Conservation (phyloP, 202 grass and related monocot genomes). For the Cymbopogon flexuosus region DNA sequence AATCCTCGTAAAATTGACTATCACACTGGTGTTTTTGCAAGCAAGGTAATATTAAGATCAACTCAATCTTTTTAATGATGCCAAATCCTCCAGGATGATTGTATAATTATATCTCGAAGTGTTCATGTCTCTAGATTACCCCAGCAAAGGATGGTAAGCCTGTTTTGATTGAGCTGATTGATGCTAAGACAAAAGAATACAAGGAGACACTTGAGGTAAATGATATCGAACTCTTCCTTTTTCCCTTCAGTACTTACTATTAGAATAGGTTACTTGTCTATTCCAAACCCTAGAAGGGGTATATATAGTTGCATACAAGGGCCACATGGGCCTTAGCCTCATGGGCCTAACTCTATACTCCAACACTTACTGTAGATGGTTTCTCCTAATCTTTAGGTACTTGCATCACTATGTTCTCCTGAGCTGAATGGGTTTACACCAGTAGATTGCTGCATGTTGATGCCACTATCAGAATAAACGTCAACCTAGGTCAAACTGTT, state of each 20-base stretch:
- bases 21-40: conserved; percentile 90
- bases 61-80: background rate
- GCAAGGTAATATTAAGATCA: conserved; percentile 54
- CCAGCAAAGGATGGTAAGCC: conserved; percentile 79
- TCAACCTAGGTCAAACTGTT: background rate
- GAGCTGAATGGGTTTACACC: background rate
- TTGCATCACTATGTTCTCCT: conserved; percentile 22
- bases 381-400: background rate
- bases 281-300: too few species aligned
- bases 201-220: conserved; percentile 77
- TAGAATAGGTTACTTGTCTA: too few species aligned
- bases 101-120: background rate
- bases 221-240: background rate
- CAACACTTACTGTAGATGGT: background rate
- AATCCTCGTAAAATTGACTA: conserved; percentile 87
- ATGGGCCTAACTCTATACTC: too few species aligned
- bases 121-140: conserved; percentile 43
- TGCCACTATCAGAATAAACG: background rate
- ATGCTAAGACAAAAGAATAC: conserved; percentile 91
- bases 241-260: background rate
- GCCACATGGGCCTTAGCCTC: too few species aligned
- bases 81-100: background rate
- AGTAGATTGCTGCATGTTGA: background rate
- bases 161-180: conserved; percentile 87
- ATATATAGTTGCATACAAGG: too few species aligned